Evolutionary conservation across 768 basidiomycete genomes (phyloP).

Genomic region (Russula foetens): DNA sequence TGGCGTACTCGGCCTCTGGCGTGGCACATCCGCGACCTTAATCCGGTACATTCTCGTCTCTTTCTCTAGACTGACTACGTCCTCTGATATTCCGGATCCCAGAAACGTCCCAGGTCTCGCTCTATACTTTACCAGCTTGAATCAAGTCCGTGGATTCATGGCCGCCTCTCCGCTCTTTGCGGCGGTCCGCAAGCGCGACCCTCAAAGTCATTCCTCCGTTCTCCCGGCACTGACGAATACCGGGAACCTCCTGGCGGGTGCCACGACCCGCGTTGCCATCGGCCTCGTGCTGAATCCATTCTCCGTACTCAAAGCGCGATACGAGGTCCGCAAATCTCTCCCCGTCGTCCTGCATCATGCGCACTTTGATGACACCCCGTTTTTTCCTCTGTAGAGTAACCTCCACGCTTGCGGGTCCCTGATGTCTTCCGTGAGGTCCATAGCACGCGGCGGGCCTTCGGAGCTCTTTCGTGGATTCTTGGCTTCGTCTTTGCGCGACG

Average conservation of each 20-base stretch:
- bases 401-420: constrained; percentile 65
- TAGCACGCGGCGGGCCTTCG: constrained; percentile 63
- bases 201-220: constrained; percentile 35
- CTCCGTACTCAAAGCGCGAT: constrained; percentile 85
- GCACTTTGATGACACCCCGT: background rate
- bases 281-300: constrained; percentile 87
- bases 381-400: constrained; percentile 47
- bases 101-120: constrained; percentile 94
- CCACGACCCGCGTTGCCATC: constrained; percentile 68
- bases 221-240: constrained; percentile 62
- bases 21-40: constrained; percentile 78
- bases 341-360: background rate
- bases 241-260: constrained; percentile 85
- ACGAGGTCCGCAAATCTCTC: constrained; percentile 52
- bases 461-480: constrained; percentile 81
- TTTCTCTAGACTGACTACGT: background rate
- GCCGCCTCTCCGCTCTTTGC: constrained; percentile 68
- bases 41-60: constrained; percentile 40
- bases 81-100: background rate
- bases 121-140: constrained; percentile 82
- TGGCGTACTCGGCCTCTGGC: constrained; percentile 74
- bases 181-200: constrained; percentile 15
- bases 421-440: constrained; percentile 45
- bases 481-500: constrained; percentile 87
- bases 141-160: constrained; percentile 71